phyloP scores from a whole-genome alignment of 257 asterid genomes.

The Euphrasia confusa region DNA sequence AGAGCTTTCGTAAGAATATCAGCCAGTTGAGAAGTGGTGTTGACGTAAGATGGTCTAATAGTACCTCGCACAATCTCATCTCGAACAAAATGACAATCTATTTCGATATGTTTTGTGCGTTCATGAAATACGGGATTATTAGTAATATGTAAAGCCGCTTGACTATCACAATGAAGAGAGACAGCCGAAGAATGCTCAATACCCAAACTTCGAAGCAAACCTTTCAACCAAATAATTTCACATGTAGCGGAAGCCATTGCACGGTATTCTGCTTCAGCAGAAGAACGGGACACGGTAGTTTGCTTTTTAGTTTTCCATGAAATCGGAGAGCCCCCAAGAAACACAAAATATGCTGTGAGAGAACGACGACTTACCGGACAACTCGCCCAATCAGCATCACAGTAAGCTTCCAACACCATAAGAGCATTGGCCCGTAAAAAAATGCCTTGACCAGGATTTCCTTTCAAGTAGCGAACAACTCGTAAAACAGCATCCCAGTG shows the following conservation, averaged over 20 bases:
- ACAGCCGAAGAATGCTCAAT: not conserved
- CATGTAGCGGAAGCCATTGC: not conserved
- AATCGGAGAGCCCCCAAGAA: too few species aligned
- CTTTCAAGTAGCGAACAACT: not conserved
- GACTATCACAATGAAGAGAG: not conserved
- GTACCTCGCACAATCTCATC: not conserved
- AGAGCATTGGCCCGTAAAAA: not conserved
- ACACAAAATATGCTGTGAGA: too few species aligned
- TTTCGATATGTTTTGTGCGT: not conserved
- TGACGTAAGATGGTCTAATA: too few species aligned
- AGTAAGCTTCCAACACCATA: too few species aligned
- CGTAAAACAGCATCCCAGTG: not conserved
- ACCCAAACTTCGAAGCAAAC: not conserved
- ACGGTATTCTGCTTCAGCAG: not conserved
- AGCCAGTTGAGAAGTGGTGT: too few species aligned
- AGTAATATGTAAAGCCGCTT: not conserved
- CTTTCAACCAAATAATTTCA: not conserved
- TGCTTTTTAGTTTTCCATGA: too few species aligned
- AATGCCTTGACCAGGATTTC: not conserved
- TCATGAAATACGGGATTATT: not conserved
- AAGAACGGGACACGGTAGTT: too few species aligned
- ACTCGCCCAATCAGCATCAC: too few species aligned
- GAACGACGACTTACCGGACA: too few species aligned
- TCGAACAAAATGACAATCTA: not conserved
- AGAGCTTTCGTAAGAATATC: too few species aligned